Base-by-base conservation (phyloP, 169 alveolate genomes). In the Babesia ovis region DNA sequence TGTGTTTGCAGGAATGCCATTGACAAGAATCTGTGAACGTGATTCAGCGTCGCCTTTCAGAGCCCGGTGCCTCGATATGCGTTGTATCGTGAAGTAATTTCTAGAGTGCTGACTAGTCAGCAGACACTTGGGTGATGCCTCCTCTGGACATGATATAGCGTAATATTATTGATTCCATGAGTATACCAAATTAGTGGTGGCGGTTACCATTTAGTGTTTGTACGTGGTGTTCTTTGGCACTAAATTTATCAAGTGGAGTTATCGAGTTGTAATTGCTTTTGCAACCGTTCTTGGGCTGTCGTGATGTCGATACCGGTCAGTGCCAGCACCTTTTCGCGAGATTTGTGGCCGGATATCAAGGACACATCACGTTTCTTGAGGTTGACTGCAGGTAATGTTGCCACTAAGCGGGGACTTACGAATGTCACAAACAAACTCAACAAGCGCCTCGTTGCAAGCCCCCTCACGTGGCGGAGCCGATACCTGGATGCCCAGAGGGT, bases 391-490 rank as follows among this genome's bases (percentile, higher is more conserved):
- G 41, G 32, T 23, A 29, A 31, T 29, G 27, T 18, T 41, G 20
- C 8, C 66, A 35, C 25, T 32, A 48, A 25, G 22, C 18, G 11
- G 3, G 22, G 43, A 54, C 85, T 84, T 75, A 84, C 91, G 66
- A 20, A 86, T 64, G 35, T 83, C 85, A 6, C 93, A 76, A 45
- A 93, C 62, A 60, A 66, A 93, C 20, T 86, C 91, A 39, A 84
- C 79, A 34, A 93, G 86, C 23, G 93, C 97, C 22, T 83, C 89
- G 85, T 93, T 93, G 45, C 95, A 93, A 39, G 84, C 92, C 25
- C 95, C 94, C 41, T 93, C 94, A 46, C 86, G 69, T 14, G 97
- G 95, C n/a, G 95, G 97, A 20, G 95, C 96, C 59, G 94, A 90
- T 25, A 93, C 89, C 56, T 86, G 91, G 14, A 92, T 76, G 45